phyloP scores from a whole-genome alignment of 805 yeast genomes.

The Torulaspora gathmanii region DNA sequence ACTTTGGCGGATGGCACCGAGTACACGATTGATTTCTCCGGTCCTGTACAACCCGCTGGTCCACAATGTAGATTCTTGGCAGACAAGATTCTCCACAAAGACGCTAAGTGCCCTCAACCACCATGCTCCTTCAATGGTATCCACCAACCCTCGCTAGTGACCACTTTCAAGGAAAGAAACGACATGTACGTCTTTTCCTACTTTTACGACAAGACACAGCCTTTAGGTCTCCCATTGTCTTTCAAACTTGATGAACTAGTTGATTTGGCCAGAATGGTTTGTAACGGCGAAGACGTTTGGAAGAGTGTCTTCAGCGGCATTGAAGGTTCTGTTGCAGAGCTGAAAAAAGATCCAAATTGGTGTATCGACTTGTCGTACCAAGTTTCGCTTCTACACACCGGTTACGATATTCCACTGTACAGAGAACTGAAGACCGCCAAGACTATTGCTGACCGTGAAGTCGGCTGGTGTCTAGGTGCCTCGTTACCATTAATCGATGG shows the following conservation, averaged over 20 bases:
- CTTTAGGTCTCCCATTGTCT: constrained; percentile 89
- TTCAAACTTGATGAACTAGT: constrained; percentile 81
- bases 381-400: constrained; percentile 86
- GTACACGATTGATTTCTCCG: constrained; percentile 58
- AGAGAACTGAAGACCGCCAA: constrained; percentile 92
- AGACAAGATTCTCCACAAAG: constrained; percentile 79
- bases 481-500: constrained; percentile 81
- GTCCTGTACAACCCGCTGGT: constrained; percentile 60
- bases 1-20: constrained; percentile 44
- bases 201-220: constrained; percentile 91
- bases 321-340: constrained; percentile 59
- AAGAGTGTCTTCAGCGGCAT: constrained; percentile 58
- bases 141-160: constrained; percentile 87
- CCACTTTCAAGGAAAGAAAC: constrained; percentile 62
- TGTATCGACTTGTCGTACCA: constrained; percentile 90
- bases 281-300: constrained; percentile 80
- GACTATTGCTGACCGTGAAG: constrained; percentile 80
- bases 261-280: constrained; percentile 77
- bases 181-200: constrained; percentile 90
- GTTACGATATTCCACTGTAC: constrained; percentile 86
- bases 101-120: constrained; percentile 60
- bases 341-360: constrained; percentile 84
- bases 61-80: constrained; percentile 85
- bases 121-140: constrained; percentile 98
- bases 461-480: constrained; percentile 99